phyloP scores from a whole-genome alignment of 2,329 filamentous ascomycete genomes.

The Aspergillus sp. region DNA sequence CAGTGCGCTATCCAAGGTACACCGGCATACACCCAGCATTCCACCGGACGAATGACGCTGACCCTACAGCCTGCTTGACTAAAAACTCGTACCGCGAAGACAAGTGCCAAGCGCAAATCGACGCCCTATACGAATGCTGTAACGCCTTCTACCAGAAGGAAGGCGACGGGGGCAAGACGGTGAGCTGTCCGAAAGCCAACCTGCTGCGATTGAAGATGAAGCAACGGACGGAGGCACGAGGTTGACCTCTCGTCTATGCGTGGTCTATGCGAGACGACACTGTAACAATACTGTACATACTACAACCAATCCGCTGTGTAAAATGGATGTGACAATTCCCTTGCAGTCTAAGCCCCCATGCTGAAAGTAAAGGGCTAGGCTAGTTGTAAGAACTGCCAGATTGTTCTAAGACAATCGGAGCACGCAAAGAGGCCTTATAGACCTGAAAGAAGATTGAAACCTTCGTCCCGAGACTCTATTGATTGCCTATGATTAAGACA shows the following conservation, averaged over 20 bases:
- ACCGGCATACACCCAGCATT: constrained; percentile 5
- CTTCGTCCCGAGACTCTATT: constrained; percentile 99
- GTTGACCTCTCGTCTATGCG: constrained; percentile 6
- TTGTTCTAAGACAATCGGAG: constrained; percentile 94
- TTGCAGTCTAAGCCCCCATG: constrained; percentile 49
- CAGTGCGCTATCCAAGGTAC: constrained; percentile 87
- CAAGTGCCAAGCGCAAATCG: constrained; percentile 69
- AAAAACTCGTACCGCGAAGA: constrained; percentile 81
- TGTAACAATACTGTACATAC: constrained; percentile 1
- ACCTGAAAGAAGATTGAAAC: constrained; percentile 83
- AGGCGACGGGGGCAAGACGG: constrained; percentile 67
- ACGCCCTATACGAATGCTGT: constrained; percentile 90
- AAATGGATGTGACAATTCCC: constrained; percentile 39
- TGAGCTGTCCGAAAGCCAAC: constrained; percentile 77
- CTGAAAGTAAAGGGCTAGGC: constrained; percentile 50
- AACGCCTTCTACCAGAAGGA: constrained; percentile 75
- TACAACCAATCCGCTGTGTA: background rate
- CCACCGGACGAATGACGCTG: constrained; percentile 1
- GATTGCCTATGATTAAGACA: constrained; percentile 66
- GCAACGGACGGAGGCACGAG: constrained; percentile 52
- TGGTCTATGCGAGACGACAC: constrained; percentile 2
- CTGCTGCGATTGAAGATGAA: constrained; percentile 78
- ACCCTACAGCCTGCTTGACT: constrained; percentile 63
- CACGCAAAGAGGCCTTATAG: constrained; percentile 78
- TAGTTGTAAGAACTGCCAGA: constrained; percentile 66